A percentile compares a stretch with the other conserved stretches of the same genome.
phyloP scores from a whole-genome alignment of 2,329 filamentous ascomycete species.

The Trichoderma sp. region DNA sequence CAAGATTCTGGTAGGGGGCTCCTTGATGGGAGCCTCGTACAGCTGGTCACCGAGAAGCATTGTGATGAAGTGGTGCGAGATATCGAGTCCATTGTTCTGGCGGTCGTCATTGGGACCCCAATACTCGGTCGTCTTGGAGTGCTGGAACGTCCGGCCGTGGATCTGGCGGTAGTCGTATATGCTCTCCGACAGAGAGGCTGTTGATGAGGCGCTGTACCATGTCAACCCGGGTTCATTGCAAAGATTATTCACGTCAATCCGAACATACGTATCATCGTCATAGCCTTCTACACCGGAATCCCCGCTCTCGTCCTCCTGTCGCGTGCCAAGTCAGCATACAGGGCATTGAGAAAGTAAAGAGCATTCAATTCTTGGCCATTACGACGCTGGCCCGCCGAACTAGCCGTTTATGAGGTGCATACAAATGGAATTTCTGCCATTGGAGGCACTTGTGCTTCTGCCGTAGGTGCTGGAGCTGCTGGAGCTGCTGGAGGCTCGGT shows the following conservation, averaged over 20 bases:
- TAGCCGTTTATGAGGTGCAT: background rate
- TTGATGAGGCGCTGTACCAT: slow-evolving; percentile 21
- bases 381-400: background rate
- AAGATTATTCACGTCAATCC: background rate
- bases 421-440: slow-evolving; percentile 12
- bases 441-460: background rate
- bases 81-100: slow-evolving; percentile 43
- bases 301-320: background rate
- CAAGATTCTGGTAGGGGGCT: slow-evolving; percentile 42
- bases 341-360: background rate
- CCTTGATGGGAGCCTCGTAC: slow-evolving; percentile 40
- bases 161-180: slow-evolving; percentile 41
- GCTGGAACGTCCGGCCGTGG: slow-evolving; percentile 45
- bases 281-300: slow-evolving; percentile 11
- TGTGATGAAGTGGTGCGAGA: slow-evolving; percentile 39
- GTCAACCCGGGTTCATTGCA: background rate
- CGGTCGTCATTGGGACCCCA: slow-evolving; percentile 41
- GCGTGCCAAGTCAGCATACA: background rate
- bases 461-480: background rate
- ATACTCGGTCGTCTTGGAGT: slow-evolving; percentile 40
- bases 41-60: slow-evolving; percentile 39
- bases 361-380: background rate
- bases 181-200: slow-evolving; percentile 36
- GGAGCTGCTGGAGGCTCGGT: background rate
- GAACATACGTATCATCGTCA: slow-evolving; percentile 1